A percentile compares a stretch with the other conserved stretches of the same genome.
Conservation (phyloP, 2,329 filamentous ascomycete species). For the Purpureocillium lavendulum region DNA sequence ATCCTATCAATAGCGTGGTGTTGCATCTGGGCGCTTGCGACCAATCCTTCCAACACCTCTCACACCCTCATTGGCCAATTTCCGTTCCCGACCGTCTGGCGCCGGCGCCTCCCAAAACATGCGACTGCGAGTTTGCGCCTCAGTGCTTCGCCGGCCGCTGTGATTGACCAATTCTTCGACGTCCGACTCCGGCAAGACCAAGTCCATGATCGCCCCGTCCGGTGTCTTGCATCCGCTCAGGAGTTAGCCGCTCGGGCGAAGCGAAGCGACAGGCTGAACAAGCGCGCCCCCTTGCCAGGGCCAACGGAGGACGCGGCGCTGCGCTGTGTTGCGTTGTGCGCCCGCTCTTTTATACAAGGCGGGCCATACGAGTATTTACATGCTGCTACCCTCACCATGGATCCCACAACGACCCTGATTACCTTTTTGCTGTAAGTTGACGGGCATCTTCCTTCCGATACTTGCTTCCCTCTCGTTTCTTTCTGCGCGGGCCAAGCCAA, state of each 20-base stretch:
- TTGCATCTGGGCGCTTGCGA: constrained; percentile 15
- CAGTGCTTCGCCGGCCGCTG: constrained; percentile 9
- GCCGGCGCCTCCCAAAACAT: constrained; percentile 14
- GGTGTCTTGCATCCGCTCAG: background rate
- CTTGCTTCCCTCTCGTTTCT: background rate
- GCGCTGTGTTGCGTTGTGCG: no score
- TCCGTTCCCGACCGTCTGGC: constrained; percentile 10
- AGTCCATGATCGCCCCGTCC: background rate
- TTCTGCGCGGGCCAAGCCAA: background rate
- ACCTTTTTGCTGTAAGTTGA: constrained; percentile 57
- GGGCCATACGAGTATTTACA: no score
- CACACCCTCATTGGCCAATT: constrained; percentile 5
- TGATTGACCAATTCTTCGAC: constrained; percentile 7
- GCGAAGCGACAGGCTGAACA: background rate
- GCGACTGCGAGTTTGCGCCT: constrained; percentile 16
- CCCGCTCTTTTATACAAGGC: no score
- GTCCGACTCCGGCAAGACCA: background rate
- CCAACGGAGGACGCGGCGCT: no score
- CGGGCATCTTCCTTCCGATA: background rate
- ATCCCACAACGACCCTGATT: constrained; percentile 56
- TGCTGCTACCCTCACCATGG: constrained; percentile 30
- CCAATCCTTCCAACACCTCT: background rate
- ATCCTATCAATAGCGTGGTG: constrained; percentile 1
- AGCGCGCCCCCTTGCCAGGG: no score
- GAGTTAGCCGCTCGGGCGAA: no score